Base-by-base conservation (phyloP, 1,139 yeast species). In the Hyphopichia burtonii region DNA sequence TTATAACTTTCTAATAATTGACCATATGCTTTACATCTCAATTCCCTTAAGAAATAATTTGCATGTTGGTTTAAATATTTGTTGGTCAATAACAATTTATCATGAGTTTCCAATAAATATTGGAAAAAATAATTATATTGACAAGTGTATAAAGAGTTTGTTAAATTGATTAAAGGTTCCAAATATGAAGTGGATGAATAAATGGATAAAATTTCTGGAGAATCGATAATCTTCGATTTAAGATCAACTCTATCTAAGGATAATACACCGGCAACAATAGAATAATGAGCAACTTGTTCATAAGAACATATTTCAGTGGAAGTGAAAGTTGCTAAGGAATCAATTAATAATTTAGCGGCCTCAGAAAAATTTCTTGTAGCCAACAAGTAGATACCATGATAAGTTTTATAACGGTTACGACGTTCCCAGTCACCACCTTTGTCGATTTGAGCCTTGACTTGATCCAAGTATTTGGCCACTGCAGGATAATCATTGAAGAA, bases 361-460 rank as follows among this genome's bases (percentile, higher is more conserved):
- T 88, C 95, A 27, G 71, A 70, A 57, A 94, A 94, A 56, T 89
- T 83, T 56, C 99, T 81, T 22, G 93, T 83, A 14, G 96, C 86
- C 76, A 93, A 69, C 40, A 81, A 72, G 62, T 88, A 88, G 42
- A 93, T 76, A 18, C 99, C 99, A 48, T 80, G 69, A 66, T 93
- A 94, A 7, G 98, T 89, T 69, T 94, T 93, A 72, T 80, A 89
- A 54, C 96, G 75, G 68, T 94, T 93, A 59, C 96, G 82, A 64
- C 99, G 87, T 67, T 94, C 99, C 99, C 99, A 93, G 63, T 93
- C 99, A 45, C 99, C 99, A 41, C 99, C 99, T 57, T 89, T 86
- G 56, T 93, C 99, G 56, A 93, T 89, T 59, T 88, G 71, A 35
- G 70, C 61, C 57, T 86, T 82, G 33, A 85, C 81, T 52, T 83